Evolutionary conservation across 2,329 filamentous ascomycete genomes (phyloP), one percentile per base, ranked within the genome.

Genomic region (Phialophora macrospora): DNA sequence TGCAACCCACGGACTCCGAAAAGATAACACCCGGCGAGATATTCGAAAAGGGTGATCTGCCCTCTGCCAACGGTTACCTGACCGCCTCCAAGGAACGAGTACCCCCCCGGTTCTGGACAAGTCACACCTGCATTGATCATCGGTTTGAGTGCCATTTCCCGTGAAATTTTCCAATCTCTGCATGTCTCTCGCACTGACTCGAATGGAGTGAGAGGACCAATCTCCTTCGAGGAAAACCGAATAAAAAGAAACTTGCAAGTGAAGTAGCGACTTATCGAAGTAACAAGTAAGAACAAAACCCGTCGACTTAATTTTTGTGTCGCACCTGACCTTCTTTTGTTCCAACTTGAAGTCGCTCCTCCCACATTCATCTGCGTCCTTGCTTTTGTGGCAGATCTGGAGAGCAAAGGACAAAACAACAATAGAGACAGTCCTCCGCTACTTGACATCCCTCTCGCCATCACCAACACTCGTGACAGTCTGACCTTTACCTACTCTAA

Each of bases 1-100:
- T 20, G 20, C 41, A 44, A 48, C 24, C 17, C 34, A 48, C 56
- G 56, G 56, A 59, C 56, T 28, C 56, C 56, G 56, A 59, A 28
- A 20, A 28, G 48, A 44, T 44, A 44, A n/a, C 14, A 22, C 48
- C 22, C 48, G 48, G 48, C 48, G 48, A 22, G 48, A 51, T 51
- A 51, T 51, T 51, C 48, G 3, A 51, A 51, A 11, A 11, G 17
- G 48, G 48, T 11, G 12, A 51, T 51, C 48, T 51, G 48, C 48
- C 48, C 48, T 51, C 32, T 11, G 2, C 32, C 12, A 9, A 12
- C 8, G 14, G 9, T 51, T 51, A 28, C 48, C 24, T 51, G 48
- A 51, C 48, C 48, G 48, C 48, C 24, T 51, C 48, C 17, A 12
- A 22, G 24, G 2, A 12, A 17, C 48, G 26, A 7, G 46, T 41